Conservation (phyloP, 2,329 filamentous ascomycete genomes). For the Cordyceps farinosa region DNA sequence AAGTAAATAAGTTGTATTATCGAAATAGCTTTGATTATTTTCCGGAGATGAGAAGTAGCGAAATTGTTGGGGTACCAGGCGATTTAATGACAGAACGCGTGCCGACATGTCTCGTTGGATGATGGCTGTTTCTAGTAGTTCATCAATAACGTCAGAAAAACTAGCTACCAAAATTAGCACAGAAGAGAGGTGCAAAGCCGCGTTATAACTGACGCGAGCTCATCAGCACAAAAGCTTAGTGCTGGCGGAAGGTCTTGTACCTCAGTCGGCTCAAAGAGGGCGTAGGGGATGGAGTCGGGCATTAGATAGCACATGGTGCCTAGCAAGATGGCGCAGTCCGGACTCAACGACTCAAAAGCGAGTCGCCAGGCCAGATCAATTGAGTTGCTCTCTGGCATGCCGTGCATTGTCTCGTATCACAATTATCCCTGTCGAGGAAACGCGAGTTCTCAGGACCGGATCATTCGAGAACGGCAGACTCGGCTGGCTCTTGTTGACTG, state of each 20-base stretch:
- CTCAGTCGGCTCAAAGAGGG: background rate
- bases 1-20: background rate
- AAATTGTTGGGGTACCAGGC: background rate
- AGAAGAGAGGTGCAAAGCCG: background rate
- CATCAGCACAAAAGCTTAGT: background rate
- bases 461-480: too few relatives aligned
- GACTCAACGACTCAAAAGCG: background rate
- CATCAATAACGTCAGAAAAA: background rate
- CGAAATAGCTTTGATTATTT: background rate
- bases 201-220: background rate
- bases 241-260: background rate
- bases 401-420: too few relatives aligned
- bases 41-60: background rate
- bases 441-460: too few relatives aligned
- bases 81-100: background rate
- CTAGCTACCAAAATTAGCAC: background rate
- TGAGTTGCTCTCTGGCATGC: background rate
- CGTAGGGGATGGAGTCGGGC: background rate
- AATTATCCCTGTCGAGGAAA: too few relatives aligned
- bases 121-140: background rate
- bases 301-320: conserved; percentile 7
- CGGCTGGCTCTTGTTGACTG: too few relatives aligned
- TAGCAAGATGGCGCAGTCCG: background rate
- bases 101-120: background rate
- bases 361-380: background rate